These are phyloP conservation scores for Brassica rapa DNA, from an alignment of 345 rosid genomes.

Conservation along the genomic window DNA sequence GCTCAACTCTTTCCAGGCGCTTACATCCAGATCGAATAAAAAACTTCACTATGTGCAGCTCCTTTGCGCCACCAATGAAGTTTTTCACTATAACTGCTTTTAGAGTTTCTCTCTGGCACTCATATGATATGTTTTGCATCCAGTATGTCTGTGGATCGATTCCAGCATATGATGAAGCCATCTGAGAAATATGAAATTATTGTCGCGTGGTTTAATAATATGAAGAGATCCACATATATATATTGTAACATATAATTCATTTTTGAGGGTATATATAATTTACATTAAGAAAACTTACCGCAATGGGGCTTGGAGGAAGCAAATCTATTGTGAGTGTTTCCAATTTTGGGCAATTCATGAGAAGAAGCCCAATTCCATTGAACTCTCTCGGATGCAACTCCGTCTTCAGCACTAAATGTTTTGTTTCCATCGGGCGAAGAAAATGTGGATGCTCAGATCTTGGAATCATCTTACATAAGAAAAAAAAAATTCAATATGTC, in stretches of 20 bases:
- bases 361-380: conserved; percentile 45
- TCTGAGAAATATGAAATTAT: background rate
- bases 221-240: background rate
- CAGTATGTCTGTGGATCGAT: background rate
- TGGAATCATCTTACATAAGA: conserved; percentile 35
- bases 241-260: background rate
- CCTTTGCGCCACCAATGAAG: background rate
- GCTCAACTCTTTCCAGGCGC: background rate
- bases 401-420: conserved; percentile 46
- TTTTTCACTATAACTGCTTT: background rate
- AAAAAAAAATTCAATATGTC: background rate
- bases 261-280: background rate
- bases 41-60: background rate
- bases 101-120: background rate
- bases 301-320: background rate
- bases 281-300: background rate
- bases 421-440: conserved; percentile 19
- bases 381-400: conserved; percentile 37
- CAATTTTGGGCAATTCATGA: conserved; percentile 37
- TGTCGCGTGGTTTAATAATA: background rate
- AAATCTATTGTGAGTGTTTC: conserved; percentile 5
- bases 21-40: background rate
- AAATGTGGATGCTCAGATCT: conserved; percentile 21
- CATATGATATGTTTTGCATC: background rate
- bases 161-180: background rate